Percentiles rank a stretch among this genome's conserved stretches.
These are phyloP conservation scores for Chrysoporthe cubensis DNA, from an alignment of 2,329 filamentous ascomycete species.

Conservation along the genomic window DNA sequence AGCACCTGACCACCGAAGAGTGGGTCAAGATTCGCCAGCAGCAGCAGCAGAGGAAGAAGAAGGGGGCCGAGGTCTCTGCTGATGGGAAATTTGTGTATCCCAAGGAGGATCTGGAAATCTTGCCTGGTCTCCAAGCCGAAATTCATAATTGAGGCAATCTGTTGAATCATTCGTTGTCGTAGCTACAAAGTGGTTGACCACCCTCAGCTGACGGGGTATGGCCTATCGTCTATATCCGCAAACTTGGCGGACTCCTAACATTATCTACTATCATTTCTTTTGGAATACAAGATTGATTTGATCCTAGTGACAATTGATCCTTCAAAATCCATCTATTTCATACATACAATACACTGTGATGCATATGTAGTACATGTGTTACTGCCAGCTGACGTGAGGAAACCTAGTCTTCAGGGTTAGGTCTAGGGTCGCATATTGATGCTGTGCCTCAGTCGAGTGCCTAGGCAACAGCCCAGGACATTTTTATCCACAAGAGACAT, in stretches of 20 bases:
- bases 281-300: background rate
- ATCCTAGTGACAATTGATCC: background rate
- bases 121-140: constrained; percentile 45
- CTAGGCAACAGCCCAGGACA: background rate
- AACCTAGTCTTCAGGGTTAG: no score
- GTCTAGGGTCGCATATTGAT: background rate
- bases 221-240: background rate
- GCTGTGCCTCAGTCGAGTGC: background rate
- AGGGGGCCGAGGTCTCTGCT: constrained; percentile 38
- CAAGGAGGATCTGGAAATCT: constrained; percentile 45
- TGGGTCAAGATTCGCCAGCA: constrained; percentile 46
- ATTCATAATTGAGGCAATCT: constrained; percentile 39
- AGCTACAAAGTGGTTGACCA: background rate
- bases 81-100: constrained; percentile 42
- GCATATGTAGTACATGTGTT: background rate
- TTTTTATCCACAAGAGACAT: background rate
- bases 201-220: background rate
- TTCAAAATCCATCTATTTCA: background rate
- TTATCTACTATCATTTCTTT: no score
- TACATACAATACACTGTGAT: background rate
- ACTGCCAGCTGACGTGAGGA: no score
- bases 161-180: background rate
- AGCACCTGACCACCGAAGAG: constrained; percentile 45
- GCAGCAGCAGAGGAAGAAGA: constrained; percentile 45
- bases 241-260: no score